Percentiles rank a stretch among this genome's conserved stretches.
phyloP scores from a whole-genome alignment of 2,329 filamentous ascomycete species.

The Thyridium curvatum region DNA sequence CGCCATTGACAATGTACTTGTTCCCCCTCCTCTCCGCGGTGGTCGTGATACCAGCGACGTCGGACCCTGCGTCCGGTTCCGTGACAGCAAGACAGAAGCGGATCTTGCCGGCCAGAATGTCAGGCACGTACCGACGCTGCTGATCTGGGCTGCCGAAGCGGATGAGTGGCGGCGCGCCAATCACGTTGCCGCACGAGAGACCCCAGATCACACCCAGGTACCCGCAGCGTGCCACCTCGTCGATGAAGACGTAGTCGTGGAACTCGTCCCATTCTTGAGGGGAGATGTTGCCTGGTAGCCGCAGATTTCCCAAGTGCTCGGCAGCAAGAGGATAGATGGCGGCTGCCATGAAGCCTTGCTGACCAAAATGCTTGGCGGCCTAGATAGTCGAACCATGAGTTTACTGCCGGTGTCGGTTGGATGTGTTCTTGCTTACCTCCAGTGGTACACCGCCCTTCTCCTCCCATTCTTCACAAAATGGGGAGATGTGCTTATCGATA shows the following conservation, averaged over 20 bases:
- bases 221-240: conserved; percentile 24
- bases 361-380: no score
- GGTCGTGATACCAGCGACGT: conserved; percentile 54
- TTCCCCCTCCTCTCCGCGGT: conserved; percentile 36
- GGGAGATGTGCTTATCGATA: no score
- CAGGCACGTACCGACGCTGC: not conserved
- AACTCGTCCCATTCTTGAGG: conserved; percentile 25
- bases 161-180: conserved; percentile 14
- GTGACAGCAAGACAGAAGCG: conserved; percentile 6
- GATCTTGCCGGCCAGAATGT: conserved; percentile 1
- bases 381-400: no score
- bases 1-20: conserved; percentile 53
- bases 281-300: conserved; percentile 11
- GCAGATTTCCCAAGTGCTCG: not conserved
- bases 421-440: no score
- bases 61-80: conserved; percentile 33
- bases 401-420: no score
- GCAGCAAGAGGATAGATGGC: no score
- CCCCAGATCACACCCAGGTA: conserved; percentile 22
- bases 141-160: conserved; percentile 5
- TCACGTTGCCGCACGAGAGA: conserved; percentile 21
- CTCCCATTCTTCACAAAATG: no score
- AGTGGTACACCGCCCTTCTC: not conserved
- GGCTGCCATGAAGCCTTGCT: no score
- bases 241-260: conserved; percentile 24